A percentile compares a stretch with the other conserved stretches of the same genome.
phyloP scores from a whole-genome alignment of 257 asterid genomes.

The Agastache rugosa region DNA sequence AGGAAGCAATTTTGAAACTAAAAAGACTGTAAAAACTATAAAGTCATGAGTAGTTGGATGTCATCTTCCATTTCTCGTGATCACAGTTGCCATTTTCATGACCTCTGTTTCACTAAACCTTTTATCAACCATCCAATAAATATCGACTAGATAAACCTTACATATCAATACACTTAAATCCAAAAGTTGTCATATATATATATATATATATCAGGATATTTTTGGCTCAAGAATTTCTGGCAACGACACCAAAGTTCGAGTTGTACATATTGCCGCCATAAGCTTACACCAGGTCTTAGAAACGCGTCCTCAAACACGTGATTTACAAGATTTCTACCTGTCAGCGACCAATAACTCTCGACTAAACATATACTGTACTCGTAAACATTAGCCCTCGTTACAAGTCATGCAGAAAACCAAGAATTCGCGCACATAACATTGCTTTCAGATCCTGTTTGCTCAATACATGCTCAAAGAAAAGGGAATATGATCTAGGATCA shows the following conservation, averaged over 20 bases:
- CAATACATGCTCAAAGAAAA: slow-evolving; percentile 14
- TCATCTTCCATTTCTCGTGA: slow-evolving; percentile 67
- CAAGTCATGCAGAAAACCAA: slow-evolving; percentile 1
- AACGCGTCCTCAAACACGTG: slow-evolving; percentile 7
- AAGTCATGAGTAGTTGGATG: slow-evolving; percentile 48
- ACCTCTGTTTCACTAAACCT: neutral
- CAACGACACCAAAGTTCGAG: slow-evolving; percentile 13
- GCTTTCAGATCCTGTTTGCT: slow-evolving; percentile 13
- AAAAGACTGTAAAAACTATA: neutral
- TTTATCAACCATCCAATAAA: slow-evolving; percentile 20
- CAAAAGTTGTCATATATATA: neutral
- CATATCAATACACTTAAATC: neutral
- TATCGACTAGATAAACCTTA: slow-evolving; percentile 15
- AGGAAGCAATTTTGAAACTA: slow-evolving; percentile 31
- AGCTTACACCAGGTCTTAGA: neutral
- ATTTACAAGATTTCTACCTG: slow-evolving; percentile 33
- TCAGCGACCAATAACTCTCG: slow-evolving; percentile 23
- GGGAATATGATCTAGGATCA: neutral
- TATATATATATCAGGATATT: neutral
- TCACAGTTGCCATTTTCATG: slow-evolving; percentile 41
- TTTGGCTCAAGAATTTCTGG: slow-evolving; percentile 6
- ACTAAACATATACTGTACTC: slow-evolving; percentile 20
- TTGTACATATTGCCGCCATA: slow-evolving; percentile 4
- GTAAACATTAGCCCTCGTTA: slow-evolving; percentile 14
- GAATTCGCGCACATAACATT: slow-evolving; percentile 4